Evolutionary conservation across 495 filamentous ascomycete species (phyloP).

Genomic region (Penicillium herquei): DNA sequence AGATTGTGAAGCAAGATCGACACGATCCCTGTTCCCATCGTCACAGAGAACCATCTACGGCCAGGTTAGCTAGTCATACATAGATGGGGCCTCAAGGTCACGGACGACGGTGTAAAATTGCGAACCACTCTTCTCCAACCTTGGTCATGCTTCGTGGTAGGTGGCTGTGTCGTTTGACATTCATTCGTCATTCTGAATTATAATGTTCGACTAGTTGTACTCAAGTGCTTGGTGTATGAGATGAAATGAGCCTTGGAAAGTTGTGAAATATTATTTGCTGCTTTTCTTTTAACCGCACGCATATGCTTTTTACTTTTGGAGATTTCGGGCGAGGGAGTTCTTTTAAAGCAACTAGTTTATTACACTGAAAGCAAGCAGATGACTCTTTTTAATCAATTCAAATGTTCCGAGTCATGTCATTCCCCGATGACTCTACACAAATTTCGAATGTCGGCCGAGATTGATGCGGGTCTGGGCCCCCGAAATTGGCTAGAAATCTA

Average conservation of each 20-base stretch:
- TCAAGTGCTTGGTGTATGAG: neutral
- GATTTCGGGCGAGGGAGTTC: too few relatives aligned
- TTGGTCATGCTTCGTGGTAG: constrained; percentile 26
- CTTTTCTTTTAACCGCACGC: too few relatives aligned
- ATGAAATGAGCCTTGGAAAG: neutral
- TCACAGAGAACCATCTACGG: constrained; percentile 51
- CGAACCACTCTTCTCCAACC: constrained; percentile 48
- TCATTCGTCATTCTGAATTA: neutral
- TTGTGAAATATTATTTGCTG: neutral
- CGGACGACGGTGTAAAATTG: constrained; percentile 50
- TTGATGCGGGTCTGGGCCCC: too few relatives aligned
- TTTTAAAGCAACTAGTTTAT: too few relatives aligned
- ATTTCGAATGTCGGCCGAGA: too few relatives aligned
- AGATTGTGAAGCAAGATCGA: constrained; percentile 58
- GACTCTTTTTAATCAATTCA: too few relatives aligned
- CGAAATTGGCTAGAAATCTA: too few relatives aligned
- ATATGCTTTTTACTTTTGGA: too few relatives aligned
- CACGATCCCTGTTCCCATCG: constrained; percentile 66
- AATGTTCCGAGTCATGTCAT: neutral
- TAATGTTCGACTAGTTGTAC: neutral
- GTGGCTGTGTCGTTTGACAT: neutral
- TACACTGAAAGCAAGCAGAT: too few relatives aligned
- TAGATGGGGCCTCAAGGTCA: too few relatives aligned
- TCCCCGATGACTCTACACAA: too few relatives aligned
- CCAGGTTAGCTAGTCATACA: constrained; percentile 1